phyloP scores from a whole-genome alignment of 257 asterid species.

The Voacanga thouarsii region DNA sequence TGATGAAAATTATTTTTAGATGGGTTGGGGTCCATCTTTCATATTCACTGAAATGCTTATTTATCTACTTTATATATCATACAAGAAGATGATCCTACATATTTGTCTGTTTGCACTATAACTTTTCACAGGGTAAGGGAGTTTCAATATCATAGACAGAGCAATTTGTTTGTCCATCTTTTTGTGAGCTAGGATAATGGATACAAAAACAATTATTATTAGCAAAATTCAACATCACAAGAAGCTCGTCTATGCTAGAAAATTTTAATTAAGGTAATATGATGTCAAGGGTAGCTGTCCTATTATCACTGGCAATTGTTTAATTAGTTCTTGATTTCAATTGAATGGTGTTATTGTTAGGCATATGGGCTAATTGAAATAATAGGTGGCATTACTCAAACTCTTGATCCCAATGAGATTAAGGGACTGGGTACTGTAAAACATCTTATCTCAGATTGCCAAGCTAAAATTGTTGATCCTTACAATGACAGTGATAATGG shows the following conservation, averaged over 20 bases:
- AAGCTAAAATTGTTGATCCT: constrained; percentile 57
- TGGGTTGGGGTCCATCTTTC: neutral
- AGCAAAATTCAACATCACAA: neutral
- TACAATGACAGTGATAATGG: constrained; percentile 27
- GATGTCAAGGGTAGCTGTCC: neutral
- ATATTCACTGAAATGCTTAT: neutral
- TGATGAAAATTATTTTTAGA: neutral
- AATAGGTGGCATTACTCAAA: constrained; percentile 33
- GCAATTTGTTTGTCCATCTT: neutral
- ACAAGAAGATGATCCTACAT: neutral
- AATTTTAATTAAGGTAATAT: neutral
- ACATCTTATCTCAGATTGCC: constrained; percentile 23
- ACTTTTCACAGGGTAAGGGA: neutral
- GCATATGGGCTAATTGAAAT: constrained; percentile 74
- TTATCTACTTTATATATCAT: neutral
- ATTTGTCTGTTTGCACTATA: neutral
- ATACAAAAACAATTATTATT: neutral
- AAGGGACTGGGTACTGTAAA: constrained; percentile 45
- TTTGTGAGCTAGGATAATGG: neutral
- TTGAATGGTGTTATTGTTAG: constrained; percentile 24
- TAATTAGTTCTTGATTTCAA: neutral
- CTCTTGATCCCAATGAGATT: constrained; percentile 34
- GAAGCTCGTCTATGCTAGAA: neutral
- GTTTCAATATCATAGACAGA: neutral
- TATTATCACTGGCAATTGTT: neutral